Conservation (phyloP, 1,284 basidiomycete genomes). For the Thelephora terrestris region DNA sequence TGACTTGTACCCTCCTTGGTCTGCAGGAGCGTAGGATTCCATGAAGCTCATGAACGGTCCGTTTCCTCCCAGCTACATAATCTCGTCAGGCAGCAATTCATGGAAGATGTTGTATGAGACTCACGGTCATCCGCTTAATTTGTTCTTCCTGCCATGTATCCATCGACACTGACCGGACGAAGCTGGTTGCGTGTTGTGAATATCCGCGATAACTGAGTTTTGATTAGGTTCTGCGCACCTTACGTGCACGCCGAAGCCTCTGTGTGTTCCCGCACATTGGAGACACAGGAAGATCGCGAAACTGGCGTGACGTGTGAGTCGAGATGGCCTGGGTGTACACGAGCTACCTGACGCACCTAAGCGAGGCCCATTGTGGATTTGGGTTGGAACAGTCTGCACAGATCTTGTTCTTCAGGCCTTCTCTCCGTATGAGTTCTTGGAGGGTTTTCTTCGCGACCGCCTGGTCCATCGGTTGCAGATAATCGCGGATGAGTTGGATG, state of each 20-base stretch:
- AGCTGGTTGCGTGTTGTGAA: constrained; percentile 39
- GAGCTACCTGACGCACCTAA: constrained; percentile 36
- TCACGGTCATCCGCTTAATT: constrained; percentile 81
- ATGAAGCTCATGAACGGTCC: constrained; percentile 72
- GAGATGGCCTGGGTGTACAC: constrained; percentile 6
- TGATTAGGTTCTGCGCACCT: constrained; percentile 32
- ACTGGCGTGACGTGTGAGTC: constrained; percentile 14
- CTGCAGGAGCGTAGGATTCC: constrained; percentile 57
- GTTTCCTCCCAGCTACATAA: constrained; percentile 74
- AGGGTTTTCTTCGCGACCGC: constrained; percentile 57
- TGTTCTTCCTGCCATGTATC: constrained; percentile 93
- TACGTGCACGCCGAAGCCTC: constrained; percentile 83
- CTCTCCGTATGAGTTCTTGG: constrained; percentile 63
- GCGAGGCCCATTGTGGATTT: constrained; percentile 87
- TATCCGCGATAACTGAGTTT: constrained; percentile 4
- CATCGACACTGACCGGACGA: constrained; percentile 91
- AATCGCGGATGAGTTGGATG: constrained; percentile 3
- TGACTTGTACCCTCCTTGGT: constrained; percentile 67
- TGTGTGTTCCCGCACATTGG: constrained; percentile 83
- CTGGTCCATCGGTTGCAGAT: constrained; percentile 46
- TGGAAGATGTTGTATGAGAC: constrained; percentile 14
- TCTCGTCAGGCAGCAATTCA: constrained; percentile 6
- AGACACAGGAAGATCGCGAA: constrained; percentile 85
- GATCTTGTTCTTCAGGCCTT: constrained; percentile 62
- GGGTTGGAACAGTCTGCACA: constrained; percentile 80